Evolutionary conservation across 2,329 filamentous ascomycete genomes (phyloP).

Genomic region (Diplodia scrobiculata): DNA sequence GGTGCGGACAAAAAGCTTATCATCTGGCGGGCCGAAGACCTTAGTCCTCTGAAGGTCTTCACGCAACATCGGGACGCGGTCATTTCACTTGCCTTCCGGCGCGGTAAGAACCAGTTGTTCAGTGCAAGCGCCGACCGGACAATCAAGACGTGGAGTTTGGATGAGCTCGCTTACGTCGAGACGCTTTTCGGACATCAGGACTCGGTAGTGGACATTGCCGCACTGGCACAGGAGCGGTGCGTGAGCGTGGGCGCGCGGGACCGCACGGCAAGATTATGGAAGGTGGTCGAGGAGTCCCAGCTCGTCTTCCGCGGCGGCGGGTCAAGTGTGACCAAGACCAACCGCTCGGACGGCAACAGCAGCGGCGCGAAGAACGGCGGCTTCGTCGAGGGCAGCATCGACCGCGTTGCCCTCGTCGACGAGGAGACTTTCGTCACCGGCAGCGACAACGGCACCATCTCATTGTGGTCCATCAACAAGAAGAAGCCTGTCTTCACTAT

Average conservation of each 20-base stretch:
- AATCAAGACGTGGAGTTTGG: slow-evolving; percentile 91
- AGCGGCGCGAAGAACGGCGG: slow-evolving; percentile 38
- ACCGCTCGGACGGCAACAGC: slow-evolving; percentile 39
- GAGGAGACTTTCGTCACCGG: slow-evolving; percentile 89
- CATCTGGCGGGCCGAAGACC: slow-evolving; percentile 79
- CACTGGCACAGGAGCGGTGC: slow-evolving; percentile 79
- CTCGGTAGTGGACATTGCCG: slow-evolving; percentile 77
- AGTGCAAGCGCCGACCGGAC: slow-evolving; percentile 88
- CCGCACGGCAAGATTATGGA: slow-evolving; percentile 90
- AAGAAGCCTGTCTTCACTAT: slow-evolving; percentile 90
- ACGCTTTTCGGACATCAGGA: slow-evolving; percentile 97
- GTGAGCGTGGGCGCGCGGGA: slow-evolving; percentile 89
- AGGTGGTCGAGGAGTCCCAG: slow-evolving; percentile 92
- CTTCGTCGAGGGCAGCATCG: slow-evolving; percentile 79
- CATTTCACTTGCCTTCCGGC: slow-evolving; percentile 79
- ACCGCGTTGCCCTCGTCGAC: slow-evolving; percentile 86
- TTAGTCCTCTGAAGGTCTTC: slow-evolving; percentile 80
- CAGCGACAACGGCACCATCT: slow-evolving; percentile 83
- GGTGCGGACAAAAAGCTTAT: slow-evolving; percentile 82
- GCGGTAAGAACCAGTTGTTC: slow-evolving; percentile 87
- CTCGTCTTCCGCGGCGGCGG: slow-evolving; percentile 90
- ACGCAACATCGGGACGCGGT: slow-evolving; percentile 89
- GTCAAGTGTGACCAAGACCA: slow-evolving; percentile 39
- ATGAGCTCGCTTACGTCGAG: slow-evolving; percentile 91
- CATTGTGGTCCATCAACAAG: slow-evolving; percentile 85